phyloP scores from a whole-genome alignment of 805 yeast species.

The Barnettozyma populi region DNA sequence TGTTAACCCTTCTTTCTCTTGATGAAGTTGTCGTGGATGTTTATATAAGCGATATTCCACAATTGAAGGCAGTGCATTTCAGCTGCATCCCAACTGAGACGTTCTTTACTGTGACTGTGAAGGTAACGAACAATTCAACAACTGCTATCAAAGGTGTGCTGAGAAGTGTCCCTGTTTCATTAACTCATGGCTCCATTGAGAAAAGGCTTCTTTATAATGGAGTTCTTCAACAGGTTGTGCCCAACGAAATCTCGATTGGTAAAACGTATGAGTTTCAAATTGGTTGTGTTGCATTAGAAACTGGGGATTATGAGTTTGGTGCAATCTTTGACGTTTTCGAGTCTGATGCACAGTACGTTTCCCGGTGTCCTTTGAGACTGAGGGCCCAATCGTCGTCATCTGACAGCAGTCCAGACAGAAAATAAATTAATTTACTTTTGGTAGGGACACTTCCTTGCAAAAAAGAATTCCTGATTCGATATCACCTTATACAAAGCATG shows the following conservation, averaged over 20 bases:
- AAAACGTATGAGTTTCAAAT: constrained; percentile 38
- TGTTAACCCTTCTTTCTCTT: constrained; percentile 50
- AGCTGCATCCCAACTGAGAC: constrained; percentile 38
- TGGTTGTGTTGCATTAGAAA: constrained; percentile 61
- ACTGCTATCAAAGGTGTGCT: constrained; percentile 45
- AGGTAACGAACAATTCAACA: constrained; percentile 43
- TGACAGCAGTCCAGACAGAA: too few relatives aligned
- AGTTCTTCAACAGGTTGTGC: constrained; percentile 51
- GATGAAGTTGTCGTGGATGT: constrained; percentile 43
- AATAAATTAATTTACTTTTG: neutral
- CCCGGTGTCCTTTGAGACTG: constrained; percentile 34
- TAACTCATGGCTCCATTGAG: constrained; percentile 37
- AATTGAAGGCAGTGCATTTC: constrained; percentile 22
- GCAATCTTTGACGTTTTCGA: constrained; percentile 46
- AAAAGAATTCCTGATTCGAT: neutral
- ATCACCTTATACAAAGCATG: neutral
- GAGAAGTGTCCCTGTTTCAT: constrained; percentile 49
- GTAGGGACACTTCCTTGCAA: neutral
- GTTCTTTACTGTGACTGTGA: constrained; percentile 46
- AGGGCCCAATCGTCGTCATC: constrained; percentile 13
- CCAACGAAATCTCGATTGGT: constrained; percentile 37
- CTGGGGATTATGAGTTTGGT: constrained; percentile 83
- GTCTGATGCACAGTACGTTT: constrained; percentile 32
- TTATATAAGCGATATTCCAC: neutral
- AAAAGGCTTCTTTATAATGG: constrained; percentile 69